Evolutionary conservation across 2,329 filamentous ascomycete species (phyloP).

Genomic region (Colletotrichum sp.): DNA sequence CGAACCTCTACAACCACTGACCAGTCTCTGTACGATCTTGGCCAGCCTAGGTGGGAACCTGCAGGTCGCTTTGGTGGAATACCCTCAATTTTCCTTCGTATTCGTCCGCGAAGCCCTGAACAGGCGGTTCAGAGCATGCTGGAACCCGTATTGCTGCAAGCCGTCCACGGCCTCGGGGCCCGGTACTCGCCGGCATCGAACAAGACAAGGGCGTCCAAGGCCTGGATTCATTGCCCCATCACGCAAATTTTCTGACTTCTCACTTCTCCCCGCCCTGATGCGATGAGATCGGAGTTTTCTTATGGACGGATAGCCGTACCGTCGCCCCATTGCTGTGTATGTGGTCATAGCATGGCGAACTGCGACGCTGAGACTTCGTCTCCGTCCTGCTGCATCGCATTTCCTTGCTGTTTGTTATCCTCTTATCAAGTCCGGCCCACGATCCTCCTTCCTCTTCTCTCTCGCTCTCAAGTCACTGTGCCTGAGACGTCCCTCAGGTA

Average conservation of each 20-base stretch:
- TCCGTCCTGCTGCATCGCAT: not conserved
- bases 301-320: not conserved
- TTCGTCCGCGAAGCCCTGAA: slow-evolving; percentile 4
- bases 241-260: not conserved
- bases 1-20: not conserved
- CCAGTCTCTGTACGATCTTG: not conserved
- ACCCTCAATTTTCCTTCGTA: slow-evolving; percentile 2
- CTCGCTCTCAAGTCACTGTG: not conserved
- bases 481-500: not conserved
- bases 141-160: slow-evolving; percentile 2
- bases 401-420: not conserved
- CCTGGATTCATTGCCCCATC: not conserved
- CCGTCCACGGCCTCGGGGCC: not conserved
- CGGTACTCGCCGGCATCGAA: not conserved
- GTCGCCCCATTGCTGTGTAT: not conserved
- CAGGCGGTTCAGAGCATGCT: not conserved
- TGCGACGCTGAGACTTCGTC: not conserved
- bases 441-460: not conserved
- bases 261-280: not conserved
- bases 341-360: not conserved
- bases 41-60: slow-evolving; percentile 1
- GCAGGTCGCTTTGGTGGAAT: slow-evolving; percentile 9
- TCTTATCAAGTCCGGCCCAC: not conserved
- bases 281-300: not conserved
- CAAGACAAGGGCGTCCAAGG: not conserved